These are phyloP conservation scores for Tetrapisispora namnaoensis DNA, from an alignment of 805 yeast genomes.

Conservation along the genomic window DNA sequence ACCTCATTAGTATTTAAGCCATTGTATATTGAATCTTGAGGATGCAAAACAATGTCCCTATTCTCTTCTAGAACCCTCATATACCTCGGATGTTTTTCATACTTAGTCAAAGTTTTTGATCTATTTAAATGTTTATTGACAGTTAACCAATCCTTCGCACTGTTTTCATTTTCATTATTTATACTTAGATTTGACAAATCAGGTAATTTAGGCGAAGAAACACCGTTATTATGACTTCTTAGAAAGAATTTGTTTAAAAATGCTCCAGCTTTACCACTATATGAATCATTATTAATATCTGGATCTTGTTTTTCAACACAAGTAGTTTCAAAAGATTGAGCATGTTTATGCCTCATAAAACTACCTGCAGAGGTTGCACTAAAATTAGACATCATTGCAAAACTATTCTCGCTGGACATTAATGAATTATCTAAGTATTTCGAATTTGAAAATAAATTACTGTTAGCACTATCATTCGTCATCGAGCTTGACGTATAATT, in stretches of 20 bases:
- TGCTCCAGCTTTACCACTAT: conserved; percentile 21
- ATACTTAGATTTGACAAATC: conserved; percentile 19
- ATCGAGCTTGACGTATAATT: background rate
- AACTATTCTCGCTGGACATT: conserved; percentile 31
- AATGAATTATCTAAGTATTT: conserved; percentile 43
- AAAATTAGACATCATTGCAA: conserved; percentile 47
- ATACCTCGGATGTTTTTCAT: conserved; percentile 63
- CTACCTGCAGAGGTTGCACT: conserved; percentile 90
- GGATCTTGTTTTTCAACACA: background rate
- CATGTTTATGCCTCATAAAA: conserved; percentile 60
- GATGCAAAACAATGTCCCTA: conserved; percentile 53
- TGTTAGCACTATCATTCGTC: conserved; percentile 2
- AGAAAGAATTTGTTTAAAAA: conserved; percentile 27
- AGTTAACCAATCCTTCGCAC: conserved; percentile 42
- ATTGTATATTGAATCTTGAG: conserved; percentile 40
- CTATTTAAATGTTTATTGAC: conserved; percentile 56
- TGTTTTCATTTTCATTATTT: conserved; percentile 27
- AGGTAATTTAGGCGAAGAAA: conserved; percentile 24
- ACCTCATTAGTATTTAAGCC: conserved; percentile 42
- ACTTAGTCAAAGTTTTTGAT: conserved; percentile 55
- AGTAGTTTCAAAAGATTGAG: conserved; percentile 30
- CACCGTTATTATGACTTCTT: conserved; percentile 8
- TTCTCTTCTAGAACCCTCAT: conserved; percentile 51
- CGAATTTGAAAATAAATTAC: conserved; percentile 32
- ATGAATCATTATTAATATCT: background rate